Evolutionary conservation across 1,284 basidiomycete genomes (phyloP).

Genomic region (Ceratobasidium sp.): DNA sequence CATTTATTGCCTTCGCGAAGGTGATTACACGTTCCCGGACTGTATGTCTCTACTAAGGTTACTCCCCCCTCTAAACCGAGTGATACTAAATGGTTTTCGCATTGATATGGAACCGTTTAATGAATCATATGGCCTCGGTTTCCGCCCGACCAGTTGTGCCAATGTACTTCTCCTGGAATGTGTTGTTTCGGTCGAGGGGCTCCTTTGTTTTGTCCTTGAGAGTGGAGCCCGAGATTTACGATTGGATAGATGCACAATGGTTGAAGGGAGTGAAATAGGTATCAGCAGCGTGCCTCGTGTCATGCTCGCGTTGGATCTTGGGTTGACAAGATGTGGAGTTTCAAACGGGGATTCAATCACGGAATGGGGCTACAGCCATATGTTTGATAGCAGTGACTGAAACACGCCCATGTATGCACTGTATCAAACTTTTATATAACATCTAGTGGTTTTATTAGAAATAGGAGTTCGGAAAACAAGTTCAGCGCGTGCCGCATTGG

Average conservation of each 20-base stretch:
- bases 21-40: neutral
- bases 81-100: neutral
- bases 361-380: neutral
- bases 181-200: neutral
- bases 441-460: too few species aligned
- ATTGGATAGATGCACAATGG: neutral
- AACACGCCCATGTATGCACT: too few species aligned
- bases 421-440: too few species aligned
- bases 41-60: neutral
- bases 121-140: too few species aligned
- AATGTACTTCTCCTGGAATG: neutral
- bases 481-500: too few species aligned
- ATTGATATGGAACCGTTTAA: neutral
- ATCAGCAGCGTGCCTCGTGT: neutral
- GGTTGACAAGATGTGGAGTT: neutral
- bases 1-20: neutral
- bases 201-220: neutral
- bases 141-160: neutral
- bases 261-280: neutral
- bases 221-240: neutral
- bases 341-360: neutral
- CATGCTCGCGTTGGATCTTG: neutral
- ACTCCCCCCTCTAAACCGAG: neutral
- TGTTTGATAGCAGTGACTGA: neutral
- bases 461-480: too few species aligned